Conservation (phyloP, 352 stramenopile genomes). For the Pseudoperonospora humuli region DNA sequence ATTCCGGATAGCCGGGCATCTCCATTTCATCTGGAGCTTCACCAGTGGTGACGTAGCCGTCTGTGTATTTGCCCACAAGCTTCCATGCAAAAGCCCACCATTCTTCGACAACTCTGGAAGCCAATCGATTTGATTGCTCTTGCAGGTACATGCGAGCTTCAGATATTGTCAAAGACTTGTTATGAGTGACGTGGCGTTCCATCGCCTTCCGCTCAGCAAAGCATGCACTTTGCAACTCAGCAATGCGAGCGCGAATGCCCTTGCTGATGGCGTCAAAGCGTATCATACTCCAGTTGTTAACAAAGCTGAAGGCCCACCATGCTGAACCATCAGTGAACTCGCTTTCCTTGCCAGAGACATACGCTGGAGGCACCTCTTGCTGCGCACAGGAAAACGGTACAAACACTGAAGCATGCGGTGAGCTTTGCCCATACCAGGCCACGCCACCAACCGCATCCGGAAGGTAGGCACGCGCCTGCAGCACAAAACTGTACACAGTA, state of each 20-base stretch:
- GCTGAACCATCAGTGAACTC: slow-evolving; percentile 56
- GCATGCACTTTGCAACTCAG: slow-evolving; percentile 31
- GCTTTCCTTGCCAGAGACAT: slow-evolving; percentile 60
- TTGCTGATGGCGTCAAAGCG: slow-evolving; percentile 71
- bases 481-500: slow-evolving; percentile 82
- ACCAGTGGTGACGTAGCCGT: slow-evolving; percentile 67
- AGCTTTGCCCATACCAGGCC: slow-evolving; percentile 62
- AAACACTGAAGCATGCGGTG: slow-evolving; percentile 62
- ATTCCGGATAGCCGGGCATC: slow-evolving; percentile 54
- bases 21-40: slow-evolving; percentile 44
- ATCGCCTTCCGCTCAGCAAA: slow-evolving; percentile 24
- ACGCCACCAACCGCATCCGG: slow-evolving; percentile 46
- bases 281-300: slow-evolving; percentile 83
- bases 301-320: slow-evolving; percentile 84
- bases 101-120: slow-evolving; percentile 39
- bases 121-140: slow-evolving; percentile 44
- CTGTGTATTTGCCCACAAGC: slow-evolving; percentile 65
- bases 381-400: slow-evolving; percentile 69
- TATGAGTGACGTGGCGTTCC: slow-evolving; percentile 19
- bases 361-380: slow-evolving; percentile 36
- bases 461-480: slow-evolving; percentile 39
- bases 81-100: slow-evolving; percentile 70
- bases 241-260: slow-evolving; percentile 40
- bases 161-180: slow-evolving; percentile 4
- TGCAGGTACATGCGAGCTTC: slow-evolving; percentile 26